These are phyloP conservation scores for Onygenales sp. DNA, from an alignment of 2,329 filamentous ascomycete genomes.

Conservation along the genomic window DNA sequence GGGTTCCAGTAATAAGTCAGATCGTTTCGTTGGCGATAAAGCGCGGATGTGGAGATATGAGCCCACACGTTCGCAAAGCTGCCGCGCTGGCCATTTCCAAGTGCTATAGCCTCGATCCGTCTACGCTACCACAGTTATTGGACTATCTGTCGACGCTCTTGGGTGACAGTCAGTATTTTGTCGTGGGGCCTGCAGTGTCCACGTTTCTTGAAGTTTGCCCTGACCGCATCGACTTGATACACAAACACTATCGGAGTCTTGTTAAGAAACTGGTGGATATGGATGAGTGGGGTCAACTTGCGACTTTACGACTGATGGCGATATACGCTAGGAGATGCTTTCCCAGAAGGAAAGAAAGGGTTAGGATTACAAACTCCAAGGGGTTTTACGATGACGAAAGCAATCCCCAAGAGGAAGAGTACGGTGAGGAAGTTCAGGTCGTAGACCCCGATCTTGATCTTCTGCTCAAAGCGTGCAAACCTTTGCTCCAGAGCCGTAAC, in stretches of 20 bases:
- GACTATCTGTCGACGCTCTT: slow-evolving; percentile 72
- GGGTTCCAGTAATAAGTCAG: slow-evolving; percentile 95
- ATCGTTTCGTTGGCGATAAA: slow-evolving; percentile 96
- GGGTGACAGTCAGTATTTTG: slow-evolving; percentile 89
- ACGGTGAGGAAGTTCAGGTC: slow-evolving; percentile 46
- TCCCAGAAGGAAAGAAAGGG: slow-evolving; percentile 54
- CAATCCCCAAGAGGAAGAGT: slow-evolving; percentile 31
- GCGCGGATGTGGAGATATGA: slow-evolving; percentile 88
- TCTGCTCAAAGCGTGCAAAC: slow-evolving; percentile 67
- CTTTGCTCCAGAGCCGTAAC: slow-evolving; percentile 87
- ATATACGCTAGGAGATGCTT: slow-evolving; percentile 83
- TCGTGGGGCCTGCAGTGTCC: slow-evolving; percentile 85
- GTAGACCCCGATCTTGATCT: slow-evolving; percentile 76
- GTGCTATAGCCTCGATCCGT: slow-evolving; percentile 84
- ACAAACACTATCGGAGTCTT: slow-evolving; percentile 76
- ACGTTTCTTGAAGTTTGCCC: slow-evolving; percentile 87
- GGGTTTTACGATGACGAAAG: slow-evolving; percentile 73
- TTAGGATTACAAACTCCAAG: slow-evolving; percentile 49
- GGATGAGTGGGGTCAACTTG: slow-evolving; percentile 96
- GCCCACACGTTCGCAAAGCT: slow-evolving; percentile 81
- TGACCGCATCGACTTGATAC: slow-evolving; percentile 75
- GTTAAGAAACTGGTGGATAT: slow-evolving; percentile 92
- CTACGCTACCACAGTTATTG: slow-evolving; percentile 70
- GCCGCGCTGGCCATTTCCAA: slow-evolving; percentile 92
- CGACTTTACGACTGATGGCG: slow-evolving; percentile 71